Conservation (phyloP, 2,329 filamentous ascomycete species). For the Madurella fahalii region DNA sequence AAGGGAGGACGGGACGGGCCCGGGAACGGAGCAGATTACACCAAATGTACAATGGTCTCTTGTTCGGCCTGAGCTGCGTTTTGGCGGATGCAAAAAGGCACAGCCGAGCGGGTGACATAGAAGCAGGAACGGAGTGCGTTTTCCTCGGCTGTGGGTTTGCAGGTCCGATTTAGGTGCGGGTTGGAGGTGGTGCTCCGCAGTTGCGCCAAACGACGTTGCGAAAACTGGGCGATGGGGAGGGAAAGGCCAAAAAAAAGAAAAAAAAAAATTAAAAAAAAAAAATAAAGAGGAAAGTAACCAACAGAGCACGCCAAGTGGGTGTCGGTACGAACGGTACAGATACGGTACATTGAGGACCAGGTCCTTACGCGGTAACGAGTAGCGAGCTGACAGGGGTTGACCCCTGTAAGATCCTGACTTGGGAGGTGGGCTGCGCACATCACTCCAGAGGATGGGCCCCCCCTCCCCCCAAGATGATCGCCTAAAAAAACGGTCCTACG, state of each 20-base stretch:
- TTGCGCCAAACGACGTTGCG: slow-evolving; percentile 16
- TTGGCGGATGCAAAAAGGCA: slow-evolving; percentile 20
- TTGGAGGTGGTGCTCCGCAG: slow-evolving; percentile 15
- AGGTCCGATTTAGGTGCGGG: neutral
- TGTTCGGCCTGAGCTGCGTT: slow-evolving; percentile 13
- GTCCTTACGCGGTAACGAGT: neutral
- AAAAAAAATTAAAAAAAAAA: neutral
- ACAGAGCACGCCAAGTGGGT: neutral
- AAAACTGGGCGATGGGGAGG: neutral
- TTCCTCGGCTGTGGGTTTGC: slow-evolving; percentile 7
- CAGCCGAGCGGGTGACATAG: slow-evolving; percentile 18
- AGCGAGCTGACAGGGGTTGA: slow-evolving; percentile 6
- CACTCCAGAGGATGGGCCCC: slow-evolving; percentile 1
- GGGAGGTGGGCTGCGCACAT: slow-evolving; percentile 9
- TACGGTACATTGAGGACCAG: neutral
- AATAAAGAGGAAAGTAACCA: neutral
- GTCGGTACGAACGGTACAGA: neutral
- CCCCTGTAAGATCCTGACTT: slow-evolving; percentile 1
- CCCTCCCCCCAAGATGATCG: slow-evolving; percentile 2
- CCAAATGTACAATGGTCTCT: slow-evolving; percentile 10
- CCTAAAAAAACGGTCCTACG: neutral
- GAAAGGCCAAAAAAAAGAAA: neutral
- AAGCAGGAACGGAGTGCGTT: slow-evolving; percentile 17
- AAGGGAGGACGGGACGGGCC: slow-evolving; percentile 3
- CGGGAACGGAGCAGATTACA: slow-evolving; percentile 3